phyloP scores from a whole-genome alignment of 116 monocot species.

The Cymodocea nodosa region DNA sequence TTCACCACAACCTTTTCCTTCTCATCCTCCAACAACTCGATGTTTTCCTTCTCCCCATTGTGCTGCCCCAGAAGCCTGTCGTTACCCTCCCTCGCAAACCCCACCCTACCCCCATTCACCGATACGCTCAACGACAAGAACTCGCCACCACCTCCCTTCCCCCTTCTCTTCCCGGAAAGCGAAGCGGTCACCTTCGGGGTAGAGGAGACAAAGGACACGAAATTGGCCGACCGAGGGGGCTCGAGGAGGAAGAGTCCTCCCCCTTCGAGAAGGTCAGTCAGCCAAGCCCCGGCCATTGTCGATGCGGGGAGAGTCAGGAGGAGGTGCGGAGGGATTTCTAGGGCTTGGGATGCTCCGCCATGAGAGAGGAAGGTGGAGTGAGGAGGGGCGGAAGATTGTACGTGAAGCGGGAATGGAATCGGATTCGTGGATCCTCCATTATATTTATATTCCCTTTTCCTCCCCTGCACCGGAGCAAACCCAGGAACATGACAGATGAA shows the following conservation, averaged over 20 bases:
- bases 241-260: constrained; percentile 73
- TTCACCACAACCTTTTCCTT: constrained; percentile 9
- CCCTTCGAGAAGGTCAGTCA: constrained; percentile 4
- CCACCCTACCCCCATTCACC: constrained; percentile 38
- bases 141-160: background rate
- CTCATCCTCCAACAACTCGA: constrained; percentile 10
- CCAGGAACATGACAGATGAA: too few relatives aligned
- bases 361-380: constrained; percentile 3
- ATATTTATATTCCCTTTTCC: too few relatives aligned
- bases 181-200: background rate
- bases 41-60: constrained; percentile 24
- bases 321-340: constrained; percentile 6
- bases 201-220: constrained; percentile 19
- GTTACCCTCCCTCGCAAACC: constrained; percentile 22
- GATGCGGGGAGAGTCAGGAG: background rate
- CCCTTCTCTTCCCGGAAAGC: constrained; percentile 1
- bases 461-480: too few relatives aligned
- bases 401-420: background rate
- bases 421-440: background rate
- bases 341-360: background rate
- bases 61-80: constrained; percentile 25
- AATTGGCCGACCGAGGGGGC: constrained; percentile 11
- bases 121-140: constrained; percentile 84
- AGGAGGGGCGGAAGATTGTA: background rate
- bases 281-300: constrained; percentile 37